Evolutionary conservation across 345 rosid genomes (phyloP).

Genomic region (Cardamine occulta): DNA sequence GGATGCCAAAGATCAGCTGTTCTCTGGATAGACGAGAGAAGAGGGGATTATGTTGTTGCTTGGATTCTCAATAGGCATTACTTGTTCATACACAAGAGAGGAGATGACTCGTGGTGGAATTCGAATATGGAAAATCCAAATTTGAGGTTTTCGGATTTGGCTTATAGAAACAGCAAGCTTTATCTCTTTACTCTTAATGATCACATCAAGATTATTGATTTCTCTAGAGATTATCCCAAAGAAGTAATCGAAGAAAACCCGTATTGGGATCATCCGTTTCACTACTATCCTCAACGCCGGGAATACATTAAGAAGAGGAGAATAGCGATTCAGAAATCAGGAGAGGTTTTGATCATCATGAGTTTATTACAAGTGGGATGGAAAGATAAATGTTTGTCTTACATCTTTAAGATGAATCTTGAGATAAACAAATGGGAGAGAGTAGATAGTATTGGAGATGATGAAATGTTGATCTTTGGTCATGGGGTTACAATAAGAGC

Average conservation of each 20-base stretch:
- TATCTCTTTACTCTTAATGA: not conserved
- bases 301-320: not conserved
- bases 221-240: not conserved
- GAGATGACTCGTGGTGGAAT: constrained; percentile 4
- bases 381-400: not conserved
- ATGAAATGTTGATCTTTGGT: constrained; percentile 1
- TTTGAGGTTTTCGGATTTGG: not conserved
- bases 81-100: not conserved
- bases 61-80: not conserved
- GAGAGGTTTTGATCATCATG: constrained; percentile 1
- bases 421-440: not conserved
- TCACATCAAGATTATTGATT: not conserved
- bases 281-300: not conserved
- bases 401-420: constrained; percentile 9
- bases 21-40: not conserved
- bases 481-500: not conserved
- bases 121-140: not conserved
- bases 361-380: not conserved
- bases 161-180: not conserved
- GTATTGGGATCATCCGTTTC: not conserved
- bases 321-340: not conserved
- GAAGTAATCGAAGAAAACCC: not conserved
- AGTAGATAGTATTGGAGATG: not conserved
- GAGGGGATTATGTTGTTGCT: not conserved
- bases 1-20: not conserved